These are phyloP conservation scores for Aureobasidium zeae DNA, from an alignment of 2,329 filamentous ascomycete species.

Conservation along the genomic window DNA sequence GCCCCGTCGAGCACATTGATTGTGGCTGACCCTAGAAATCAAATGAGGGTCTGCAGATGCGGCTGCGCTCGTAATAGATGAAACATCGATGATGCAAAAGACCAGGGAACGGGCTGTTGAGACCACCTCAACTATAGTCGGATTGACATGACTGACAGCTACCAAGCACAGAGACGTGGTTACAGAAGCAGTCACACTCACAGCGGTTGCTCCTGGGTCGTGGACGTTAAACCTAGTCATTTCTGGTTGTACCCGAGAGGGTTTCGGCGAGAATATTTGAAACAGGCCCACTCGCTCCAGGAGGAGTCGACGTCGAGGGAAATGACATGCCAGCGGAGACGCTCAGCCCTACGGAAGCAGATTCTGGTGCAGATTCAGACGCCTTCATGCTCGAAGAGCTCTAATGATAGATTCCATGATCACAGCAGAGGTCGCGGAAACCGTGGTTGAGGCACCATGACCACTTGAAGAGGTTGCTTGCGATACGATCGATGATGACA, in stretches of 20 bases:
- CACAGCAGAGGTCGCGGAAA: not conserved
- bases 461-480: not conserved
- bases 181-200: not conserved
- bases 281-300: not conserved
- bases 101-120: too few relatives aligned
- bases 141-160: not conserved
- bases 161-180: not conserved
- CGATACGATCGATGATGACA: not conserved
- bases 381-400: not conserved
- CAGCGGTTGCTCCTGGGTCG: not conserved
- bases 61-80: not conserved
- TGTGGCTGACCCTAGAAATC: not conserved
- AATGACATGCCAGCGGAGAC: not conserved
- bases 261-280: not conserved
- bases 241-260: not conserved
- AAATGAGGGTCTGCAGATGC: not conserved
- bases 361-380: not conserved
- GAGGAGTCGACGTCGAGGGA: not conserved
- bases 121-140: not conserved
- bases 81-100: not conserved
- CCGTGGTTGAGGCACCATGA: not conserved
- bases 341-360: not conserved
- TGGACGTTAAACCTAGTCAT: not conserved
- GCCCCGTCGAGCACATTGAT: not conserved
- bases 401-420: not conserved